Conservation (phyloP, 2,329 filamentous ascomycete species). For the Trichoderma citrinoviride region DNA sequence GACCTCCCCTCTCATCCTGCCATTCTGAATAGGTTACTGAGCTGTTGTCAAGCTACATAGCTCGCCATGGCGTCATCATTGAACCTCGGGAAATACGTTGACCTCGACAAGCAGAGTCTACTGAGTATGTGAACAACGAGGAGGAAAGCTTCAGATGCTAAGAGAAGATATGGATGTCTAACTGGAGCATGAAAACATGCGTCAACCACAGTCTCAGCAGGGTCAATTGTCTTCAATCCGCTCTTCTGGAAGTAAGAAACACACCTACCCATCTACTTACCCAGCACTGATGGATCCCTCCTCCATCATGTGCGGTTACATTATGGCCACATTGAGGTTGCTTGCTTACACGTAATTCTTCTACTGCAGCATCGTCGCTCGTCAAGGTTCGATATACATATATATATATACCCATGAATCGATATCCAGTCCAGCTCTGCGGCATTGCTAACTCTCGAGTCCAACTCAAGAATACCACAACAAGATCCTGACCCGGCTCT, state of each 20-base stretch:
- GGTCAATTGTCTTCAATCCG: slow-evolving; percentile 88
- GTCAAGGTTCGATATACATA: slow-evolving; percentile 59
- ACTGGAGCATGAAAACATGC: background rate
- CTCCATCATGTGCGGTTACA: background rate
- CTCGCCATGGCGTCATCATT: slow-evolving; percentile 37
- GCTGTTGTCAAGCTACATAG: background rate
- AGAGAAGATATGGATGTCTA: slow-evolving; percentile 5
- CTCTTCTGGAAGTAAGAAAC: slow-evolving; percentile 96
- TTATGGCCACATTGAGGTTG: too few species aligned
- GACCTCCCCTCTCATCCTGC: background rate
- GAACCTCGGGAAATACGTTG: slow-evolving; percentile 59
- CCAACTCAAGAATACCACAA: slow-evolving; percentile 75
- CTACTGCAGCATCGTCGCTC: slow-evolving; percentile 68
- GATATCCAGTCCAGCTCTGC: background rate
- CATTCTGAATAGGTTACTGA: too few species aligned
- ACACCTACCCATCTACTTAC: too few species aligned
- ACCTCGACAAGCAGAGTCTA: slow-evolving; percentile 66
- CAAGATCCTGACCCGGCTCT: slow-evolving; percentile 82
- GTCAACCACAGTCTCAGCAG: slow-evolving; percentile 67
- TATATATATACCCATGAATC: background rate
- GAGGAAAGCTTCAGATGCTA: background rate
- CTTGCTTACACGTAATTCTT: slow-evolving; percentile 35
- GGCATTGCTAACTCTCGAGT: slow-evolving; percentile 24
- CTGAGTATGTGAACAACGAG: slow-evolving; percentile 50
- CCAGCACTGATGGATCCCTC: background rate